Base-by-base conservation (phyloP, 2,329 filamentous ascomycete species). In the Penicillium crustosum region DNA sequence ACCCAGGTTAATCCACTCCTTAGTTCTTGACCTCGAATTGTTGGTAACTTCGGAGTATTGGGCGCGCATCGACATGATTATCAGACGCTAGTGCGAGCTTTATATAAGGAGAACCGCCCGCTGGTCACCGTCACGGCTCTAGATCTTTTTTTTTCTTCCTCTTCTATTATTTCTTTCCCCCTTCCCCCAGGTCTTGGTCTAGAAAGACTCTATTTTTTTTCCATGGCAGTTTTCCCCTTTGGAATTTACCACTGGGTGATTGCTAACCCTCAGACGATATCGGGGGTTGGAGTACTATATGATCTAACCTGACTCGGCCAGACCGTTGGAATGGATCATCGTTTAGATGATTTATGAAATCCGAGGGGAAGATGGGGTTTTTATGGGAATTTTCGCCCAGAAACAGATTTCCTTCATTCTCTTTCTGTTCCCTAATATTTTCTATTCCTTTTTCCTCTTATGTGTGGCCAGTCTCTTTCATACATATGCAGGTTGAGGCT, bases 291-390 rank as follows among this genome's bases (percentile, higher is more conserved):
- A 62, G 58, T 66, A 12, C 29, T 31, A 66, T 66, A 66, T 43
- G 51, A 54, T 61, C 65, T 67, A 68, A 65, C 65, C 65, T 53
- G 59, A 66, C 64, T 68, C 17, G 65, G 63, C 55, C 61, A 62
- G 62, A 65, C 64, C 59, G 58, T 67, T 67, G 64, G 64, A 64
- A 62, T 67, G 64, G 62, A 65, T 62, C 64, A 59, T 66, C 64
- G 52, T 54, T 58, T 50, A 39, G 31, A 38, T 42, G 51, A 27
- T 61, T 51, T 55, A 55, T 43, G 23, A 58, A 35, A 47, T 36
- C 38, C n/a, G 33, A 56, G 53, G 33, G 29, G 31, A 57, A 49
- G 25, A 41, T 42, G 31, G 35, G 27, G 12, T 29, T 52, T 27
- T 54, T 39, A 33, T 51, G 31, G 21, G 15, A 35, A 25, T 58